Conservation (phyloP, 495 filamentous ascomycete genomes). For the Xylaria bambusicola region DNA sequence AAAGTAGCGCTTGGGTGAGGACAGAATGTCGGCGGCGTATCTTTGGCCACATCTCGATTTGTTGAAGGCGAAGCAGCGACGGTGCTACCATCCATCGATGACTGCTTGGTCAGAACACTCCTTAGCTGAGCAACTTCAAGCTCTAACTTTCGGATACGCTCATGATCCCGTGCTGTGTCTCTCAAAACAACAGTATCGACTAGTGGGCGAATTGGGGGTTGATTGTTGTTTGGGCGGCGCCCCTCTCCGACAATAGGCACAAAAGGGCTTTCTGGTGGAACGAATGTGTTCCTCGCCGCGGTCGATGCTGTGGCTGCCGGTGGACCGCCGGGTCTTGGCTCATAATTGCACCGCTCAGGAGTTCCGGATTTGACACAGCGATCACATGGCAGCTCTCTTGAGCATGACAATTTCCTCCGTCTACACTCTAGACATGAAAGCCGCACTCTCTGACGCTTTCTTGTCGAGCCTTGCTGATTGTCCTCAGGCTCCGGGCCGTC, state of each 20-base stretch:
- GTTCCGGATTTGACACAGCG: conserved; percentile 55
- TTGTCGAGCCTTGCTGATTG: conserved; percentile 36
- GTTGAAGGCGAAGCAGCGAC: conserved; percentile 34
- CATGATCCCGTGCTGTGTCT: conserved; percentile 40
- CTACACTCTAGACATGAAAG: conserved; percentile 55
- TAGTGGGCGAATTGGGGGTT: conserved; percentile 27
- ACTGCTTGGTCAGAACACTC: conserved; percentile 40
- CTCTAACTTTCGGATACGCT: conserved; percentile 51
- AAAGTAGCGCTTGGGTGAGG: conserved; percentile 33
- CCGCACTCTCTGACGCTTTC: conserved; percentile 52
- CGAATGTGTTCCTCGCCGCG: conserved; percentile 18
- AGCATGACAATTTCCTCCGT: conserved; percentile 53
- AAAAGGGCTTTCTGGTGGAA: conserved; percentile 11
- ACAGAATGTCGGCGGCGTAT: conserved; percentile 22
- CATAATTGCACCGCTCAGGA: conserved; percentile 50
- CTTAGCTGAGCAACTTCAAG: conserved; percentile 52
- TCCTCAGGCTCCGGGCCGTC: conserved; percentile 22
- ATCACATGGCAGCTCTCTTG: conserved; percentile 53
- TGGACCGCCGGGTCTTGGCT: conserved; percentile 43
- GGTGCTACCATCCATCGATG: conserved; percentile 39
- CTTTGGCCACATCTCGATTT: conserved; percentile 31
- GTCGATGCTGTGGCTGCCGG: not conserved
- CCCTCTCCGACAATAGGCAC: conserved; percentile 21
- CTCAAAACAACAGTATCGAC: conserved; percentile 14
- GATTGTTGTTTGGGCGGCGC: conserved; percentile 27